Evolutionary conservation across 2,329 filamentous ascomycete genomes (phyloP), one percentile per base, ranked within the genome.

Genomic region (Camptophora hylomeconis): DNA sequence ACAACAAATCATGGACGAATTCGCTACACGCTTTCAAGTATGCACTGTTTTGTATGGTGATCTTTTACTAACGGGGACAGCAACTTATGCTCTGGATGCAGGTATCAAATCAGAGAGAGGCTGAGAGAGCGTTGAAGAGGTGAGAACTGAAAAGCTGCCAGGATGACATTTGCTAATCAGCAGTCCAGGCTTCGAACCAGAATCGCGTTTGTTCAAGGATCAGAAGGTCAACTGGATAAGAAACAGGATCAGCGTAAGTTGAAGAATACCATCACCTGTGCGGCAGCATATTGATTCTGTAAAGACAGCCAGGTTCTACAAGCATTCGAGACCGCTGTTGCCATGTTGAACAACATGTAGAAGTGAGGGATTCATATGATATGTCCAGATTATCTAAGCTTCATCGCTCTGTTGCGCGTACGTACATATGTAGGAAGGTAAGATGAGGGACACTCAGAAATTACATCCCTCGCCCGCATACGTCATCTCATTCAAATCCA

Each of bases 211-310:
- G 81, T 92, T 17, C 72, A 77, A 37, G 62, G 82, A 23, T 72
- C 77, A 0, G 86, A 93, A 50, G 61, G 71, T 20, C 68, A 64
- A 15, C 62, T 92, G 32, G 71, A 74, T 30, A 67, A 76, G 41
- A 89, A 79, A 49, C 78, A 84, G 47, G 65, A 75, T 36, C 84
- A 93, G 45, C 81, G 84, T 92, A 58, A 59, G 79, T 57, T n/a
- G n/a, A n/a, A n/a, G n/a, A n/a, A n/a, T n/a, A n/a, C n/a, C n/a
- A n/a, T n/a, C n/a, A n/a, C n/a, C n/a, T n/a, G n/a, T n/a, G n/a
- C n/a, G n/a, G n/a, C n/a, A n/a, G n/a, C n/a, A n/a, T n/a, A n/a
- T n/a, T n/a, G n/a, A n/a, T n/a, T n/a, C n/a, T n/a, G n/a, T 40
- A 36, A 31, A 58, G 58, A 60, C 44, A 39, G 42, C 29, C 55